Conservation (phyloP, 2,329 filamentous ascomycete genomes). For the Talaromyces sp. region DNA sequence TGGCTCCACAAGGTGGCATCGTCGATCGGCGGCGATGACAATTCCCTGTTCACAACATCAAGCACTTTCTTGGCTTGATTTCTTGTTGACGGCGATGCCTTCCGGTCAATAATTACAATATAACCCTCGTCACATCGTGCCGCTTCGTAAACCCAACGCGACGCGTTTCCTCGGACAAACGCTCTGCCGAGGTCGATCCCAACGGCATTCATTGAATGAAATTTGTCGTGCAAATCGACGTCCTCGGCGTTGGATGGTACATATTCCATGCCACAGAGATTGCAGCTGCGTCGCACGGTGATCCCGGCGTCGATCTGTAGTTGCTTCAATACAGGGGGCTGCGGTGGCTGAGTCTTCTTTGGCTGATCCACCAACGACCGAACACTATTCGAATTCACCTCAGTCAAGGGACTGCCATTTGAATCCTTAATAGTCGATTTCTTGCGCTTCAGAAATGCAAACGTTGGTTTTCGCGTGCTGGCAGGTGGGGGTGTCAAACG, state of each 20-base stretch:
- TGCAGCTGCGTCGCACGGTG: conserved; percentile 56
- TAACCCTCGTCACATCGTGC: conserved; percentile 49
- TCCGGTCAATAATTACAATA: conserved; percentile 57
- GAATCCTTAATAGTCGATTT: conserved; percentile 31
- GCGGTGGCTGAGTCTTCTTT: conserved; percentile 28
- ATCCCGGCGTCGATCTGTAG: conserved; percentile 60
- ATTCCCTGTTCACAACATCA: conserved; percentile 60
- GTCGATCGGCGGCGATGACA: conserved; percentile 58
- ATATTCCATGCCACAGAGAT: conserved; percentile 64
- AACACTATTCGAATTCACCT: conserved; percentile 45
- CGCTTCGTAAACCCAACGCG: conserved; percentile 51
- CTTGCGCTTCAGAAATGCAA: conserved; percentile 50
- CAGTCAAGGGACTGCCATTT: conserved; percentile 40
- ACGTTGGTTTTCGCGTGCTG: conserved; percentile 48
- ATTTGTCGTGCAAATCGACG: conserved; percentile 60
- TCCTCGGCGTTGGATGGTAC: conserved; percentile 61
- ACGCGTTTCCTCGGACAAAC: conserved; percentile 52
- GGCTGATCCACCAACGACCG: conserved; percentile 38
- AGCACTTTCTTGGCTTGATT: conserved; percentile 55
- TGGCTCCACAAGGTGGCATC: conserved; percentile 58
- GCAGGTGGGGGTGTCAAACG: conserved; percentile 42
- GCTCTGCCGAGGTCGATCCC: conserved; percentile 60
- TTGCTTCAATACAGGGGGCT: conserved; percentile 48
- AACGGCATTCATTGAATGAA: conserved; percentile 59
- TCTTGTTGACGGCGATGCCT: conserved; percentile 50